These are phyloP conservation scores for Fusarium sp. DNA, from an alignment of 2,329 filamentous ascomycete species.

Conservation along the genomic window DNA sequence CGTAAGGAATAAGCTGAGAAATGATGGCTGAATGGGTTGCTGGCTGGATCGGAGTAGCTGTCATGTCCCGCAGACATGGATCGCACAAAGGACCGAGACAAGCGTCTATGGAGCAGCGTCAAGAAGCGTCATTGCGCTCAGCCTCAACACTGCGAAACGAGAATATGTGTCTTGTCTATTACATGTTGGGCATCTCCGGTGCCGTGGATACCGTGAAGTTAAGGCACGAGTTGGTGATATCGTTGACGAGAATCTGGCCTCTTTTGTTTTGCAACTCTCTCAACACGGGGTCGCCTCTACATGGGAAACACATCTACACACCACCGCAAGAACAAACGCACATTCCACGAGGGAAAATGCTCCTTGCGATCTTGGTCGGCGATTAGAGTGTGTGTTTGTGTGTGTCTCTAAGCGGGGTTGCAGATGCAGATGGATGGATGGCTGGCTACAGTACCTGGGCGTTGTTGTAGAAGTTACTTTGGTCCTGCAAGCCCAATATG, in stretches of 20 bases:
- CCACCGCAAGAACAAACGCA: slow-evolving; percentile 18
- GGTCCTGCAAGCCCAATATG: neutral
- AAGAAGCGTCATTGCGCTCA: slow-evolving; percentile 4
- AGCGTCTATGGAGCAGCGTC: slow-evolving; percentile 2
- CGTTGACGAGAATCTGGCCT: neutral
- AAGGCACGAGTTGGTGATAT: neutral
- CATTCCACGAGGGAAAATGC: slow-evolving; percentile 32
- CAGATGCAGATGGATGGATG: slow-evolving; percentile 6
- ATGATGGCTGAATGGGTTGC: slow-evolving; percentile 33
- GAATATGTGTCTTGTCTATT: neutral
- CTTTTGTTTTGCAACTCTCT: neutral
- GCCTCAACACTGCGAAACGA: neutral
- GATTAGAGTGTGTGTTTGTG: slow-evolving; percentile 18
- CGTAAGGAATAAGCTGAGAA: slow-evolving; percentile 26
- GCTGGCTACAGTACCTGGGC: neutral
- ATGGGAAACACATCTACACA: slow-evolving; percentile 1
- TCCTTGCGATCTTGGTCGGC: slow-evolving; percentile 29
- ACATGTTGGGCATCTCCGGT: neutral
- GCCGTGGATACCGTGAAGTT: neutral
- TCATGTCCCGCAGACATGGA: slow-evolving; percentile 18
- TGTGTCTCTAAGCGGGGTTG: slow-evolving; percentile 24
- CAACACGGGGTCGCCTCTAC: neutral
- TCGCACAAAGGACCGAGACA: slow-evolving; percentile 18
- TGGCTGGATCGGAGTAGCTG: slow-evolving; percentile 10
- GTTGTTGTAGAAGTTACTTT: neutral